phyloP scores from a whole-genome alignment of 345 rosid genomes.

The Eutrema yunnanense region DNA sequence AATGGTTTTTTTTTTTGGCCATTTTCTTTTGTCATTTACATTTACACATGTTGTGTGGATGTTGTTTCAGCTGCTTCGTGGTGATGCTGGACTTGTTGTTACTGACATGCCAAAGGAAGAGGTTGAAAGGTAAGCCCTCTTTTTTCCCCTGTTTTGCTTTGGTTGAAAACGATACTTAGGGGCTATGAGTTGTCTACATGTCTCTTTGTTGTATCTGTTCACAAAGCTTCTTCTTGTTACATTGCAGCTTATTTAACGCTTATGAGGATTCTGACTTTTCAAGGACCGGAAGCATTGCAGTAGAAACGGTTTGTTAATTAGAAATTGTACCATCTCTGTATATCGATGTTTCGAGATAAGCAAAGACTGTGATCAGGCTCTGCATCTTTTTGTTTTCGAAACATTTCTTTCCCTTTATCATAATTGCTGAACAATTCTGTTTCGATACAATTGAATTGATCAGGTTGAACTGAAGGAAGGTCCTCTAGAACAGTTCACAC shows the following conservation, averaged over 20 bases:
- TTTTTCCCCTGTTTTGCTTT: neutral
- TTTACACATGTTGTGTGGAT: neutral
- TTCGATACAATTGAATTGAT: neutral
- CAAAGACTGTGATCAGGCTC: neutral
- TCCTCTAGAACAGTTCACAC: constrained; percentile 82
- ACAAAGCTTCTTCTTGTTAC: neutral
- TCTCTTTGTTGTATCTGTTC: neutral
- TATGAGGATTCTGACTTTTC: constrained; percentile 85
- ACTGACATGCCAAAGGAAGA: constrained; percentile 81
- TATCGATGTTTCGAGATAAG: neutral
- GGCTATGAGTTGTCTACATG: neutral
- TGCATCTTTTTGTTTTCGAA: neutral
- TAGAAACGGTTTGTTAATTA: constrained; percentile 51
- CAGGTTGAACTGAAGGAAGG: constrained; percentile 90
- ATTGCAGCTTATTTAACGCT: constrained; percentile 64
- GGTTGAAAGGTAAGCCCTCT: constrained; percentile 54
- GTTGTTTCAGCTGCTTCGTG: constrained; percentile 53
- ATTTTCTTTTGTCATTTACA: neutral
- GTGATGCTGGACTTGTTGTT: constrained; percentile 74
- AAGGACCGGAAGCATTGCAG: constrained; percentile 70
- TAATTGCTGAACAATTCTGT: neutral
- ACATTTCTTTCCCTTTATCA: neutral
- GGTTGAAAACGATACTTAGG: neutral
- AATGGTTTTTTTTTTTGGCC: neutral
- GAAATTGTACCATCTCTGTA: neutral